Percentiles rank a stretch among this genome's conserved stretches.
phyloP scores from a whole-genome alignment of 805 yeast species.

The Ogataea pini region DNA sequence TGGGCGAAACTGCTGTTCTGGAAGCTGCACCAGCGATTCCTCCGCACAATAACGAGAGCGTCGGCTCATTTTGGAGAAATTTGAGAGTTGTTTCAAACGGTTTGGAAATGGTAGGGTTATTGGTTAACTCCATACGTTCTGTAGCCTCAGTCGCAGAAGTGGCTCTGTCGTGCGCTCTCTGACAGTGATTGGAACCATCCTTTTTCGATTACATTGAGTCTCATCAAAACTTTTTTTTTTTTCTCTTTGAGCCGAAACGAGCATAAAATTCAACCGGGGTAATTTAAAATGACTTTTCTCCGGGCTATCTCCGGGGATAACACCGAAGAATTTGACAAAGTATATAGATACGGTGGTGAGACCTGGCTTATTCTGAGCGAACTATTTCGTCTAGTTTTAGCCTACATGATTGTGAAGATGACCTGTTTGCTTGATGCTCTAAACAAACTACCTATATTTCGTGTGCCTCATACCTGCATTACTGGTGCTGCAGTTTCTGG shows the following conservation, averaged over 20 bases:
- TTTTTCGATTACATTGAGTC: no score
- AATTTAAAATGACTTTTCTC: background rate
- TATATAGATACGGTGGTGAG: no score
- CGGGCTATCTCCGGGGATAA: background rate
- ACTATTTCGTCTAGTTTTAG: no score
- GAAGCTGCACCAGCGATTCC: constrained; percentile 81
- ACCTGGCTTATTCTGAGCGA: no score
- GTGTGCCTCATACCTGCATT: no score
- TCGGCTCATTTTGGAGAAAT: constrained; percentile 47
- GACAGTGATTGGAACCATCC: no score
- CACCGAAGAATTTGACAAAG: background rate
- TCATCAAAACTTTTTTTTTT: background rate
- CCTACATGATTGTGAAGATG: no score
- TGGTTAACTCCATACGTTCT: background rate
- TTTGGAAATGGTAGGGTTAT: background rate
- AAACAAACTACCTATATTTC: no score
- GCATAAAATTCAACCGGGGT: background rate
- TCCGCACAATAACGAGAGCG: constrained; percentile 68
- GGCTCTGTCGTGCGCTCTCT: background rate
- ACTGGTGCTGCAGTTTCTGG: no score
- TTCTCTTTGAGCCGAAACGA: background rate
- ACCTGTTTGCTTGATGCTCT: no score
- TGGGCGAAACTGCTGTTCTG: constrained; percentile 90
- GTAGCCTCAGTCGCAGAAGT: background rate
- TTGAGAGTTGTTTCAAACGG: background rate